Evolutionary conservation across 2,329 filamentous ascomycete species (phyloP).

Genomic region (Ophiostoma ulmi): DNA sequence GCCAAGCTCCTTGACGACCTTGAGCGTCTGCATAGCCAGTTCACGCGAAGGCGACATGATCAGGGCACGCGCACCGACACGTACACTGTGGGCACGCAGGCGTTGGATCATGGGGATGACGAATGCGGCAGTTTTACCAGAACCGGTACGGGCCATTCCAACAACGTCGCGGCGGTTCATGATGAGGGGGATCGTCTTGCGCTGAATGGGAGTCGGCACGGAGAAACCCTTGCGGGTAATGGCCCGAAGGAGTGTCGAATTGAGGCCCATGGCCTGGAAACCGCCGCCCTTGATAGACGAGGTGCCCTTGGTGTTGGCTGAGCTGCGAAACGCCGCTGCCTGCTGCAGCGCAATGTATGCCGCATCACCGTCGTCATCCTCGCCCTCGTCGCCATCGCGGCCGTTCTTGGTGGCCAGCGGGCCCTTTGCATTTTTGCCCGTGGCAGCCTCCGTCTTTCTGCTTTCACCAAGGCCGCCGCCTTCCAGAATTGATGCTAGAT

Average conservation of each 20-base stretch:
- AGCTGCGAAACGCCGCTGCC: slow-evolving; percentile 81
- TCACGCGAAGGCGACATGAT: slow-evolving; percentile 91
- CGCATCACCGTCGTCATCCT: slow-evolving; percentile 65
- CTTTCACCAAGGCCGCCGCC: slow-evolving; percentile 43
- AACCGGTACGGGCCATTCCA: slow-evolving; percentile 97
- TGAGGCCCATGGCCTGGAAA: slow-evolving; percentile 93
- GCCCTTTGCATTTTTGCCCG: slow-evolving; percentile 5
- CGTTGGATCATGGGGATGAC: slow-evolving; percentile 98
- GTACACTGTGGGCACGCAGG: slow-evolving; percentile 78
- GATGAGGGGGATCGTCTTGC: slow-evolving; percentile 90
- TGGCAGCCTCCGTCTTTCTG: slow-evolving; percentile 39
- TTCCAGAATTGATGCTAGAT: slow-evolving; percentile 59
- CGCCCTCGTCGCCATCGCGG: slow-evolving; percentile 45
- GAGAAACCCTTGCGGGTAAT: slow-evolving; percentile 93
- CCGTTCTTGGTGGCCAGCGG: slow-evolving; percentile 4
- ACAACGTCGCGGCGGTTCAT: slow-evolving; percentile 92
- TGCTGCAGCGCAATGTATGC: slow-evolving; percentile 87
- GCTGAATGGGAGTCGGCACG: slow-evolving; percentile 93
- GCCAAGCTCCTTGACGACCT: slow-evolving; percentile 92
- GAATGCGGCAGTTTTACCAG: slow-evolving; percentile 96
- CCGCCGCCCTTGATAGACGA: slow-evolving; percentile 92
- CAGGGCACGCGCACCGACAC: slow-evolving; percentile 78
- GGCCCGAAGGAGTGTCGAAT: slow-evolving; percentile 76
- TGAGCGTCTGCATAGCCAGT: slow-evolving; percentile 87
- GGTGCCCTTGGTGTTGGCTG: slow-evolving; percentile 73